These are phyloP conservation scores for Silene latifolia DNA, from an alignment of 148 eudicot genomes.

Conservation along the genomic window DNA sequence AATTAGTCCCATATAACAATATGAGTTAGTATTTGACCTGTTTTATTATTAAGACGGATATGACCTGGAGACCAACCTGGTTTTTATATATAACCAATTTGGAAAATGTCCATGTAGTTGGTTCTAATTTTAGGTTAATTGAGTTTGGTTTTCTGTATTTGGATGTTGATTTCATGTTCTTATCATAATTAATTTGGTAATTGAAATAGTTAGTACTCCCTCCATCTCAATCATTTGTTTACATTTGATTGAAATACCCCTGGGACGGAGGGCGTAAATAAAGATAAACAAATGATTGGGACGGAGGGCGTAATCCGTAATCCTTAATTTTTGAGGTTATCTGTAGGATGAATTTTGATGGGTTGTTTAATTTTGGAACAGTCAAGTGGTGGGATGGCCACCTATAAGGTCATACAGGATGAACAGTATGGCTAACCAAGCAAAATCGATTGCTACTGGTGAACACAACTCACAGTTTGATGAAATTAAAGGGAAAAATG, in stretches of 20 bases:
- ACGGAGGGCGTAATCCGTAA: too few species aligned
- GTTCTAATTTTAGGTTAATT: neutral
- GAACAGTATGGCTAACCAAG: constrained; percentile 66
- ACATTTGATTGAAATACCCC: too few species aligned
- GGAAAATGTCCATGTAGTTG: neutral
- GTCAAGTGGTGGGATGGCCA: constrained; percentile 98
- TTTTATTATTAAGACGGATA: too few species aligned
- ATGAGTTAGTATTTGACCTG: too few species aligned
- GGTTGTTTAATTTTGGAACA: constrained; percentile 29
- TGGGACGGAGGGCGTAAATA: too few species aligned
- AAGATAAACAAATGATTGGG: too few species aligned
- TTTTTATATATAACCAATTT: neutral
- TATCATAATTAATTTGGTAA: neutral
- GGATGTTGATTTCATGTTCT: neutral
- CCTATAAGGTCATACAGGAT: constrained; percentile 79
- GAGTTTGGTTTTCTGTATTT: constrained; percentile 6
- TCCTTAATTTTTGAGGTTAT: neutral
- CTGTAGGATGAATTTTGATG: constrained; percentile 1
- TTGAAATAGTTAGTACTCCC: neutral
- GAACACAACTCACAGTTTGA: constrained; percentile 39
- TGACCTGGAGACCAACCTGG: too few species aligned
- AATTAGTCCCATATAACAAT: too few species aligned
- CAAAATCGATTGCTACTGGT: constrained; percentile 45
- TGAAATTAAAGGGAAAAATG: constrained; percentile 39
- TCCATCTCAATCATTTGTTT: too few species aligned